Evolutionary conservation across 2,329 filamentous ascomycete genomes (phyloP).

Genomic region (Arthroderma sp.): DNA sequence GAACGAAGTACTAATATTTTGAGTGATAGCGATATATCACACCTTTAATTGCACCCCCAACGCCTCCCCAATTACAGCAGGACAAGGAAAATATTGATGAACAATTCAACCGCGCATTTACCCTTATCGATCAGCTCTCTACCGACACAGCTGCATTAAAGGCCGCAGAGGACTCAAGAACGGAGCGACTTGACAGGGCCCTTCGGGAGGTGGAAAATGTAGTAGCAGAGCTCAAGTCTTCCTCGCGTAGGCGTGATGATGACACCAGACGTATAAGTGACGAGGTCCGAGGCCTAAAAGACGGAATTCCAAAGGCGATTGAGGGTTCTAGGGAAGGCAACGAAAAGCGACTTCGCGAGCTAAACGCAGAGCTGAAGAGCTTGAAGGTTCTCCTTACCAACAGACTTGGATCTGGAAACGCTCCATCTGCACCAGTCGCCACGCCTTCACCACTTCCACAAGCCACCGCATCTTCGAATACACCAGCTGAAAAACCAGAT

Average conservation of each 20-base stretch:
- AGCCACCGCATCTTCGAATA: constrained; percentile 15
- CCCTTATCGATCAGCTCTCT: constrained; percentile 78
- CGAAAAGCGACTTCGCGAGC: constrained; percentile 67
- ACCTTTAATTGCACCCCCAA: constrained; percentile 83
- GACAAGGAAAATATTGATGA: constrained; percentile 90
- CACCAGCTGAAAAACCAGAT: constrained; percentile 14
- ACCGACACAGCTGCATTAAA: constrained; percentile 85
- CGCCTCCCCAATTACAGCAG: constrained; percentile 81
- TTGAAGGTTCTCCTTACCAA: constrained; percentile 74
- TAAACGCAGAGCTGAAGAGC: constrained; percentile 78
- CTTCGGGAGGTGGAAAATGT: constrained; percentile 75
- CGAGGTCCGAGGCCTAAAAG: constrained; percentile 70
- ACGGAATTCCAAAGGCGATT: constrained; percentile 76
- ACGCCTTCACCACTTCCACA: constrained; percentile 17
- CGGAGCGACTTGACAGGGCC: constrained; percentile 67
- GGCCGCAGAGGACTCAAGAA: constrained; percentile 69
- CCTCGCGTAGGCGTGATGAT: constrained; percentile 69
- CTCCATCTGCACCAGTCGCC: constrained; percentile 13
- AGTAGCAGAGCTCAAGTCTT: constrained; percentile 65
- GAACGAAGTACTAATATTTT: no score
- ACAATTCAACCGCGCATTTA: constrained; percentile 83
- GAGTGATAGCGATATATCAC: constrained; percentile 64
- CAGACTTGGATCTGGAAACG: constrained; percentile 35
- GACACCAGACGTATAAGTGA: constrained; percentile 76
- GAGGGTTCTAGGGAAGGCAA: constrained; percentile 75